These are phyloP conservation scores for Echinochloa phyllopogon DNA, from an alignment of 176 grass and related monocot species.

Conservation along the genomic window DNA sequence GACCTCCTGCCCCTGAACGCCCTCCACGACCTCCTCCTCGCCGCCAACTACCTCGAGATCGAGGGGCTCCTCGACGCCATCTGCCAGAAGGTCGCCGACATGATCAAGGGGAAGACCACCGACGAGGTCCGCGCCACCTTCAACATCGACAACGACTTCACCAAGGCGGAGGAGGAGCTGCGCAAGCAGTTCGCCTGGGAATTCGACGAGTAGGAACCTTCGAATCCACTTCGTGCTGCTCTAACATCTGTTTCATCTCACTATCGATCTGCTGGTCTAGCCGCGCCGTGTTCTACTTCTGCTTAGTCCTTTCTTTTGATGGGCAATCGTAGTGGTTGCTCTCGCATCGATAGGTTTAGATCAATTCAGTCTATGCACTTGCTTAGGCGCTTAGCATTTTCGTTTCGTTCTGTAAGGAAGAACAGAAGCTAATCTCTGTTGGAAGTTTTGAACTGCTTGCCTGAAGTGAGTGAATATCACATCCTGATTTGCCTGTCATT, in stretches of 20 bases:
- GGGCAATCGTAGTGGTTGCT: neutral
- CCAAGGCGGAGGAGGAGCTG: neutral
- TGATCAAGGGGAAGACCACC: neutral
- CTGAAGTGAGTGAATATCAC: neutral
- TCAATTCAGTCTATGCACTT: neutral
- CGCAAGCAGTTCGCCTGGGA: neutral
- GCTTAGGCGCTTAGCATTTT: neutral
- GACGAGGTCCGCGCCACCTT: neutral
- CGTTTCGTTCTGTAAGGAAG: no score
- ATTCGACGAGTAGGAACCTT: neutral
- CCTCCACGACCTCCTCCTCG: neutral
- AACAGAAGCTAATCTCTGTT: neutral
- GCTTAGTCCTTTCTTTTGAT: neutral
- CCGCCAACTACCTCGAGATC: neutral
- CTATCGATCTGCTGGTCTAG: conserved; percentile 1
- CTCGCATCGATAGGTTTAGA: neutral
- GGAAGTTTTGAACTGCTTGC: neutral
- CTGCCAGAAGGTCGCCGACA: neutral
- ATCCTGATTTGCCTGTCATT: neutral
- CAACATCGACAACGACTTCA: conserved; percentile 15
- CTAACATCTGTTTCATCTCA: neutral
- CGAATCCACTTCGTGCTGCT: neutral
- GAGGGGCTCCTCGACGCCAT: neutral
- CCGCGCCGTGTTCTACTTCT: neutral
- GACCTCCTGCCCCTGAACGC: neutral